A percentile compares a stretch with the other conserved stretches of the same genome.
These are phyloP conservation scores for Fraxinus anomala DNA, from an alignment of 257 asterid species.

Conservation along the genomic window DNA sequence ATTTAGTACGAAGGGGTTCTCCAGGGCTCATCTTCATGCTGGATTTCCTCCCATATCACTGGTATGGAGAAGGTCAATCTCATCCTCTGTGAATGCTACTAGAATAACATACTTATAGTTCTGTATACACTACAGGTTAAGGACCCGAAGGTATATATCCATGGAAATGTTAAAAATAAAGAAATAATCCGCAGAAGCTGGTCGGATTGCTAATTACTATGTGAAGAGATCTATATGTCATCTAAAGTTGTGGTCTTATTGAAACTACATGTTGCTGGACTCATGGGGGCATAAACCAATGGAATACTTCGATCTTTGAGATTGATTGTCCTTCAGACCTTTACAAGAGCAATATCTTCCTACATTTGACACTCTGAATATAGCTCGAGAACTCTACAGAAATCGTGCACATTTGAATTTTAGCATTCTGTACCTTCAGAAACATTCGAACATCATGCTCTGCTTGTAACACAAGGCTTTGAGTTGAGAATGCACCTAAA, in stretches of 20 bases:
- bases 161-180: slow-evolving; percentile 50
- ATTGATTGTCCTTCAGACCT: background rate
- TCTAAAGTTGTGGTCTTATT: background rate
- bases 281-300: background rate
- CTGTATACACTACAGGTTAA: slow-evolving; percentile 46
- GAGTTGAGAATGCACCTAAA: background rate
- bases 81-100: background rate
- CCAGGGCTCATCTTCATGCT: slow-evolving; percentile 47
- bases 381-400: background rate
- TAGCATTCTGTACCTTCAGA: background rate
- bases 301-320: background rate
- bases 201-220: slow-evolving; percentile 63
- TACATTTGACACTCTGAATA: background rate
- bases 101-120: slow-evolving; percentile 6
- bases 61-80: slow-evolving; percentile 41
- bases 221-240: slow-evolving; percentile 17
- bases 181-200: slow-evolving; percentile 54
- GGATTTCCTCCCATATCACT: slow-evolving; percentile 74
- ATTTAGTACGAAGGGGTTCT: slow-evolving; percentile 61
- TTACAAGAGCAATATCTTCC: background rate
- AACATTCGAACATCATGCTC: background rate
- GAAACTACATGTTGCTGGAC: background rate
- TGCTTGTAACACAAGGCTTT: background rate
- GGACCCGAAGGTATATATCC: slow-evolving; percentile 63
- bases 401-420: background rate